Percentiles rank a stretch among this genome's conserved stretches.
phyloP scores from a whole-genome alignment of 768 basidiomycete species.

The Amanita polypyramis region DNA sequence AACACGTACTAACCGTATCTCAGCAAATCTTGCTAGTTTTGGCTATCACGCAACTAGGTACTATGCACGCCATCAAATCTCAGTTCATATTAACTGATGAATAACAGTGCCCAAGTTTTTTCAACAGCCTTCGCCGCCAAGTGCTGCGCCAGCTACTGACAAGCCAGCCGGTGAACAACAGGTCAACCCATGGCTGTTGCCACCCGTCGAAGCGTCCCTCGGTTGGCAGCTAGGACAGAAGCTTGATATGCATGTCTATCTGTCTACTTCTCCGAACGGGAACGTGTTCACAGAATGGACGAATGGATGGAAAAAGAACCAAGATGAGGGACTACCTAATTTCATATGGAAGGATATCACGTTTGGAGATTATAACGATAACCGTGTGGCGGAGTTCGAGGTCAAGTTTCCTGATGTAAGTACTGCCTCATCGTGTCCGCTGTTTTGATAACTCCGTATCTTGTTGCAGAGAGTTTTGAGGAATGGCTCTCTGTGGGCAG shows the following conservation, averaged over 20 bases:
- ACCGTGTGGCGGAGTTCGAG: constrained; percentile 42
- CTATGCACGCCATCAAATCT: too few relatives aligned
- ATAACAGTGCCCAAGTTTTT: constrained; percentile 35
- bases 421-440: background rate
- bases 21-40: constrained; percentile 66
- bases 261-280: constrained; percentile 55
- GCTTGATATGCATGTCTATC: constrained; percentile 62
- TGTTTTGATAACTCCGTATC: constrained; percentile 2
- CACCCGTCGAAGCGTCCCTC: constrained; percentile 41
- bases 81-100: too few relatives aligned
- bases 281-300: constrained; percentile 52
- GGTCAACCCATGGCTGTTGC: constrained; percentile 36
- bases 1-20: background rate
- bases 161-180: constrained; percentile 17
- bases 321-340: constrained; percentile 44
- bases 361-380: constrained; percentile 67
- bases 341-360: constrained; percentile 73
- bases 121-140: constrained; percentile 21
- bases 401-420: constrained; percentile 62
- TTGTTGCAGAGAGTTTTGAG: constrained; percentile 51
- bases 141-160: constrained; percentile 10
- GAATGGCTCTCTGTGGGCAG: constrained; percentile 79
- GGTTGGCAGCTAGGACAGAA: constrained; percentile 54
- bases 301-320: constrained; percentile 35
- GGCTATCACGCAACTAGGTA: constrained; percentile 57